Evolutionary conservation across 768 basidiomycete genomes (phyloP), one percentile per base, ranked within the genome.

Genomic region (Cystobasidium onofrii): DNA sequence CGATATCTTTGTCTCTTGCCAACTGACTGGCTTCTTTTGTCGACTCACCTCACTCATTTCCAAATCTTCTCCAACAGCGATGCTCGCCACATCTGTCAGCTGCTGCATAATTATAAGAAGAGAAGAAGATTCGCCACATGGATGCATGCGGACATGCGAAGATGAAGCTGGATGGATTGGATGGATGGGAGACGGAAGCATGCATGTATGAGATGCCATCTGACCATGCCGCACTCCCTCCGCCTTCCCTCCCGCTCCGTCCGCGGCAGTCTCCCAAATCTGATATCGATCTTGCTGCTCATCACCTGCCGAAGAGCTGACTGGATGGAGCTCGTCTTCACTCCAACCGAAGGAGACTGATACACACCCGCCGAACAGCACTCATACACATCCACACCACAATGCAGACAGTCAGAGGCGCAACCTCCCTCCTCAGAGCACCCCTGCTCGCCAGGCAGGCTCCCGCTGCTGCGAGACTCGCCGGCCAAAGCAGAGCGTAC

Each of bases 401-500:
- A 12, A 60, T 60, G 57, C 57, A 60, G 57, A 29, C 57, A 60
- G 57, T 60, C 17, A 25, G 57, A 60, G 33, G 57, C 57, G 57
- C 57, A 60, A 60, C 57, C 3, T 60, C 57, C 29, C 57, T 60
- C 57, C 57, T 60, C 57, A 60, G 57, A 60, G 57, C 57, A 4
- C 33, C 57, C 33, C 57, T 34, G 46, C 46, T 50, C 46, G 46
- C 46, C 6, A 50, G 46, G 46, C 46, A 50, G 50, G 10, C 65
- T 33, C 39, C 31, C 44, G 25, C 44, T 7, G 44, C 43, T 20
- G 18, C 65, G 10, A 25, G 65, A 52, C 44, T 67, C 29, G 65
- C 65, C 4, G 65, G n/a, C 2, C 55, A 55, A 54, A 71, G 69
- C 54, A 55, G 69, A 41, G 52, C 27, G 7, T 71, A 71, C 69